Evolutionary conservation across 257 asterid genomes (phyloP), one percentile per base, ranked within the genome.

Genomic region (Mentha longifolia): DNA sequence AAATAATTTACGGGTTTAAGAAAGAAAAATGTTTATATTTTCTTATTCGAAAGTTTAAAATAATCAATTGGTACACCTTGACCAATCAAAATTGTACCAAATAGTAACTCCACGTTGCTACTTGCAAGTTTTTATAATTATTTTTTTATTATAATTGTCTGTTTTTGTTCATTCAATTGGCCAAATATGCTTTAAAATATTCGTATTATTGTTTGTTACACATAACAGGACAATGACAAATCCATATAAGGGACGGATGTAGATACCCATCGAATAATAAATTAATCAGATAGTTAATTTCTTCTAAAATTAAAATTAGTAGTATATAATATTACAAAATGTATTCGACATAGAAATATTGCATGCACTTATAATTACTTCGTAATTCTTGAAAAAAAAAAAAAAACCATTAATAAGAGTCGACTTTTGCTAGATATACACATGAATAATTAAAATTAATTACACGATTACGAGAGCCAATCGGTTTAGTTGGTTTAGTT

Each of bases 21-120:
- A 12, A 37, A 12, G 14, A 61, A 61, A 42, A 7, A 1, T 19
- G 7, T 20, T 11, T 35, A 7, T 35, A 35, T 35, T 5, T 9
- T 8, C 0, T 42, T 9, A 42, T 42, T 8, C 4, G 13, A 42
- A 42, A 42, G 14, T 42, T 50, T 16, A 37, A 46, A 35, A 28
- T 17, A 22, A 2, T 12, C 7, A 31, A 60, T 37, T 49, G 20
- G 15, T 49, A 19, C 63, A 39, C 70, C 9, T 41, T 63, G 71
- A 73, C 77, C 77, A 57, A 57, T 73, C 49, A 28, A 17, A 17
- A 22, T 62, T 63, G n/a, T 42, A 50, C 42, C 70, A 22, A 7
- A 25, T n/a, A 49, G 16, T 9, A 49, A 50, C 19, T 9, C 52
- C 76, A 50, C 63, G 47, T 61, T 28, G 43, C 64, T 33, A 19